phyloP scores from a whole-genome alignment of 2,329 filamentous ascomycete genomes.

The Hypoxylon sp. region DNA sequence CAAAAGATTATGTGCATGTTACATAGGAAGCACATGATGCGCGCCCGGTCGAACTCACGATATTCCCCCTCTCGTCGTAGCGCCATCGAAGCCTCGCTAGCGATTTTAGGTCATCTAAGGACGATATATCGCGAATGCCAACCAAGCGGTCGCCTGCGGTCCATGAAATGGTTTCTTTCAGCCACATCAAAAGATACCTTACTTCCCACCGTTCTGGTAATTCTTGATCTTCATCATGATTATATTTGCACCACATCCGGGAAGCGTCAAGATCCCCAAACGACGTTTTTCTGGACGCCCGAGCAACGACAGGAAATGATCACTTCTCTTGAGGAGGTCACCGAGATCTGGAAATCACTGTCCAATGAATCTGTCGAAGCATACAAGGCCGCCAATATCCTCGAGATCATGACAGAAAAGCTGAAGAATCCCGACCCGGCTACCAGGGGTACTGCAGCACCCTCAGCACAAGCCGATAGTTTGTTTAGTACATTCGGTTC shows the following conservation, averaged over 20 bases:
- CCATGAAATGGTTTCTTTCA: constrained; percentile 80
- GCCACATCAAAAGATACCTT: constrained; percentile 86
- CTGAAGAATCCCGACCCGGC: constrained; percentile 62
- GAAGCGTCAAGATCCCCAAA: constrained; percentile 52
- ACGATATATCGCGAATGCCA: constrained; percentile 79
- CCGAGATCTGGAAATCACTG: constrained; percentile 81
- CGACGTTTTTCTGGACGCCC: constrained; percentile 63
- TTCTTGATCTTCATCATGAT: constrained; percentile 81
- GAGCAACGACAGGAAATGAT: constrained; percentile 79
- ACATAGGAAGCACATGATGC: constrained; percentile 85
- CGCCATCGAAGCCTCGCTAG: constrained; percentile 87
- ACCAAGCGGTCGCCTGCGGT: constrained; percentile 73
- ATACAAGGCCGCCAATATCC: constrained; percentile 81
- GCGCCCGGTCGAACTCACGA: constrained; percentile 78
- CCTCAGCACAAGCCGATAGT: constrained; percentile 35
- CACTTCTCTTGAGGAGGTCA: constrained; percentile 73
- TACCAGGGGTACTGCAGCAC: constrained; percentile 23
- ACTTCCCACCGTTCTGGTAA: constrained; percentile 84
- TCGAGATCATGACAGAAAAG: constrained; percentile 87
- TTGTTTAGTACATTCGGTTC: constrained; percentile 43
- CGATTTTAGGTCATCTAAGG: constrained; percentile 79
- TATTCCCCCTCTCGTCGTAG: constrained; percentile 85
- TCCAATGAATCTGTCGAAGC: constrained; percentile 86
- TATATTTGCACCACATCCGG: constrained; percentile 57
- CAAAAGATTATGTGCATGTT: constrained; percentile 89